Conservation (phyloP, 1,139 yeast species). For the Candida mesenterica region DNA sequence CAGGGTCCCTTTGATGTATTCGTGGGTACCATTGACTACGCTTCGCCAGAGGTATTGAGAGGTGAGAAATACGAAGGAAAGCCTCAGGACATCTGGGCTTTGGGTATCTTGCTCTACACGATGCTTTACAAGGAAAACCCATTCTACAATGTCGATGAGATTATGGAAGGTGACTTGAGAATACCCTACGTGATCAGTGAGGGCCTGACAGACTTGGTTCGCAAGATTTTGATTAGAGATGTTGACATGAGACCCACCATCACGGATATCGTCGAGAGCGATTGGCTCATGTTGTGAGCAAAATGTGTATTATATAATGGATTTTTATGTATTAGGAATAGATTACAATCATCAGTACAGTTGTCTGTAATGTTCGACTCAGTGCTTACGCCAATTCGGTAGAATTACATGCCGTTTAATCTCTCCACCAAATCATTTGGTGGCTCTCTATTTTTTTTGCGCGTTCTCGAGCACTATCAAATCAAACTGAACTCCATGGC, state of each 20-base stretch:
- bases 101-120: constrained; percentile 86
- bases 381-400: no score
- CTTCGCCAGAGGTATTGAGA: constrained; percentile 90
- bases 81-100: constrained; percentile 96
- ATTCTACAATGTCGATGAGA: constrained; percentile 90
- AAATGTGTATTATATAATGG: no score
- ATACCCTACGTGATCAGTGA: constrained; percentile 63
- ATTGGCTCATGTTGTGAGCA: constrained; percentile 52
- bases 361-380: no score
- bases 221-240: constrained; percentile 63
- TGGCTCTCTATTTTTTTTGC: no score
- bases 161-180: constrained; percentile 82
- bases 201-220: constrained; percentile 57
- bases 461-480: no score
- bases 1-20: constrained; percentile 97
- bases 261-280: constrained; percentile 62
- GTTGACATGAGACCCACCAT: constrained; percentile 67
- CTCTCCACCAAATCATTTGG: no score
- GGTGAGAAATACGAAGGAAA: constrained; percentile 89
- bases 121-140: constrained; percentile 94
- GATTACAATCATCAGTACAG: background rate
- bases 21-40: constrained; percentile 96
- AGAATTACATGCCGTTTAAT: no score
- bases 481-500: no score
- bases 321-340: no score